Percentiles rank a stretch among this genome's conserved stretches.
Evolutionary conservation across 129 eudicot genomes (phyloP).

Genomic region (Lactuca sativa): DNA sequence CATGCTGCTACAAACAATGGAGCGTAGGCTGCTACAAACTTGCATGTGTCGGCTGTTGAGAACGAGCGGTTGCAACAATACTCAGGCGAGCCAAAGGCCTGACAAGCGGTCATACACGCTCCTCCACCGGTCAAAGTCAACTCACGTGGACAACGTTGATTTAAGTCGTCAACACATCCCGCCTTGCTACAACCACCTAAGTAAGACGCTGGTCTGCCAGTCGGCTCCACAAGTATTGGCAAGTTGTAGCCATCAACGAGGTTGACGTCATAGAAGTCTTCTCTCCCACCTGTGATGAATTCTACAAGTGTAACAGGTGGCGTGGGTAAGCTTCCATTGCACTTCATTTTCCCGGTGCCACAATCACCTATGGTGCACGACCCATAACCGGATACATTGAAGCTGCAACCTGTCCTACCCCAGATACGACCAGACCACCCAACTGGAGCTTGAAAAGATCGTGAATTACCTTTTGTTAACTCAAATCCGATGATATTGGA

Average conservation of each 20-base stretch:
- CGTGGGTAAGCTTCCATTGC: constrained; percentile 15
- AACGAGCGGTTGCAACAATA: constrained; percentile 31
- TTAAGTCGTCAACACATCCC: constrained; percentile 37
- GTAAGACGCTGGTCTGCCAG: no score
- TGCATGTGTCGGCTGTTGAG: constrained; percentile 13
- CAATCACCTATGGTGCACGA: constrained; percentile 27
- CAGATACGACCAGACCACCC: constrained; percentile 46
- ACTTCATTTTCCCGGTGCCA: constrained; percentile 19
- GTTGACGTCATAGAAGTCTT: constrained; percentile 21
- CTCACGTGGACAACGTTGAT: constrained; percentile 33
- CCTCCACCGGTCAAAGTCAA: constrained; percentile 32
- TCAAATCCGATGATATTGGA: constrained; percentile 49
- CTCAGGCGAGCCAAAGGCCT: constrained; percentile 29
- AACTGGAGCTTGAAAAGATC: constrained; percentile 34
- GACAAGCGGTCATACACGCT: constrained; percentile 43
- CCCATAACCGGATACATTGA: constrained; percentile 12
- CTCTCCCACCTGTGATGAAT: not conserved
- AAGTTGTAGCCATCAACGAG: constrained; percentile 40
- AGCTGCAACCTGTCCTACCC: constrained; percentile 25
- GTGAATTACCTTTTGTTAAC: constrained; percentile 40
- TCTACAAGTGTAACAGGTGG: constrained; percentile 3
- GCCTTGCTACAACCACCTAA: constrained; percentile 17
- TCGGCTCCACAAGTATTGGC: constrained; percentile 33
- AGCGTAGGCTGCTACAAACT: constrained; percentile 20
- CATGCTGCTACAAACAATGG: constrained; percentile 38